Conservation (phyloP, 164 flowering plant species). For the Cinnamomum micranthum region DNA sequence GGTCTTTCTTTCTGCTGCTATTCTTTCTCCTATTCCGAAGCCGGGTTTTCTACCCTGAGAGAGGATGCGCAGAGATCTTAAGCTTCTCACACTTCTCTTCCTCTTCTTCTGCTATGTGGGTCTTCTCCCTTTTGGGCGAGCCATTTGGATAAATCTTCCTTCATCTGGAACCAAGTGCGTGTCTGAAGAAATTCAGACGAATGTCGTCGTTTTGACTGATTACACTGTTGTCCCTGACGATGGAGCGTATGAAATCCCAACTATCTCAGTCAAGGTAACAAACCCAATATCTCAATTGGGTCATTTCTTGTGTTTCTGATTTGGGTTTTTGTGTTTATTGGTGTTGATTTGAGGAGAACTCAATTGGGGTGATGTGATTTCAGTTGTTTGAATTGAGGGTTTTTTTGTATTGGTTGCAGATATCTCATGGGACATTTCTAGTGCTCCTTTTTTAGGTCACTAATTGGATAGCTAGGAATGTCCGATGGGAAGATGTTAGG, state of each 20-base stretch:
- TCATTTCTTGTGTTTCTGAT: neutral
- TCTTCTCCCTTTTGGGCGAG: slow-evolving; percentile 10
- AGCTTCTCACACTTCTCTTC: neutral
- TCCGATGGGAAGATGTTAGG: too few relatives aligned
- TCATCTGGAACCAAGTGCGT: slow-evolving; percentile 41
- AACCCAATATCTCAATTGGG: neutral
- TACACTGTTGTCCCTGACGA: slow-evolving; percentile 33
- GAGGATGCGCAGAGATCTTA: slow-evolving; percentile 13
- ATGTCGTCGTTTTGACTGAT: slow-evolving; percentile 43
- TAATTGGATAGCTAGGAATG: too few relatives aligned
- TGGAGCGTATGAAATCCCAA: slow-evolving; percentile 13
- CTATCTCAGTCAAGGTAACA: slow-evolving; percentile 34
- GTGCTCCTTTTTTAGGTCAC: too few relatives aligned
- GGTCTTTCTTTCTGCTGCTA: too few relatives aligned
- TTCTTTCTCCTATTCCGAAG: too few relatives aligned
- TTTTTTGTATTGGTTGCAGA: too few relatives aligned
- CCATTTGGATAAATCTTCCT: slow-evolving; percentile 40
- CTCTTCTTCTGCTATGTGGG: slow-evolving; percentile 9
- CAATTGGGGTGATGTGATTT: too few relatives aligned
- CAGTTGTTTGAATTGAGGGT: too few relatives aligned
- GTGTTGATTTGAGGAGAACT: too few relatives aligned
- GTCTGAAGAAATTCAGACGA: slow-evolving; percentile 42
- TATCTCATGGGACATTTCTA: too few relatives aligned
- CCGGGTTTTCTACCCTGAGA: neutral
- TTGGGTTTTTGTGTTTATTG: neutral